Base-by-base conservation (phyloP, 192 early-diverging fungal species). In the Gryganskiella cystojenkinii region DNA sequence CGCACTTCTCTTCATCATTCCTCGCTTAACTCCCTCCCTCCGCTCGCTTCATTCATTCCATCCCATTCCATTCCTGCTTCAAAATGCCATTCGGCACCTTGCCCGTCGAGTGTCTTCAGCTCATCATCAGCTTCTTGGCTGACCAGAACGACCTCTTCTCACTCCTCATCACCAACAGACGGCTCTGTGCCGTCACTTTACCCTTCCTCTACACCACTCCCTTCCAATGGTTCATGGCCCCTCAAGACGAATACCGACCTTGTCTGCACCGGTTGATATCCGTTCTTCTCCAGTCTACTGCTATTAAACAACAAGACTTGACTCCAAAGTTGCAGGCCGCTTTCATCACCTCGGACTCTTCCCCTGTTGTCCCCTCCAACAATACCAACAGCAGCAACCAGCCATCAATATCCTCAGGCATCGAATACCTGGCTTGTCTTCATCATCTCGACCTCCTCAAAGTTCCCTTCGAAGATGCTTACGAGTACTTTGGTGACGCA, bases 151-250 rank as follows among this genome's bases (percentile, higher is more conserved):
- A 71, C 44, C 52, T 40, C 0, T 0, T 3, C 45, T 20, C 69
- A 4, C 60, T 71, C 22, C 14, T 42, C 43, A 25, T n/a, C 0
- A 43, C 46, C 8, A 62, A 30, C 27, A 71, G 50, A 34, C 52
- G 45, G 1, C 19, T 71, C 33, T 71, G 59, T 24, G 31, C 44
- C 5, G 34, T 33, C 9, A 57, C 69, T 2, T 33, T 71, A 1
- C 69, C 69, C 42, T 62, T 56, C 24, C 69, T 71, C 15, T 71
- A 62, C 31, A 20, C 20, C 6, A 47, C 61, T 28, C 69, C 69
- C 20, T 71, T 69, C 14, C 40, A 20, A 24, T 31, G 15, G 28
- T 33, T 33, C 9, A 46, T 40, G 61, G 31, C 27, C 31, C 15
- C 7, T 17, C 2, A 19, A 19, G 19, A 5, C 57, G 3, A 28